A percentile compares a stretch with the other conserved stretches of the same genome.
These are phyloP conservation scores for Rachicladosporium sp. DNA, from an alignment of 2,329 filamentous ascomycete genomes.

Conservation along the genomic window DNA sequence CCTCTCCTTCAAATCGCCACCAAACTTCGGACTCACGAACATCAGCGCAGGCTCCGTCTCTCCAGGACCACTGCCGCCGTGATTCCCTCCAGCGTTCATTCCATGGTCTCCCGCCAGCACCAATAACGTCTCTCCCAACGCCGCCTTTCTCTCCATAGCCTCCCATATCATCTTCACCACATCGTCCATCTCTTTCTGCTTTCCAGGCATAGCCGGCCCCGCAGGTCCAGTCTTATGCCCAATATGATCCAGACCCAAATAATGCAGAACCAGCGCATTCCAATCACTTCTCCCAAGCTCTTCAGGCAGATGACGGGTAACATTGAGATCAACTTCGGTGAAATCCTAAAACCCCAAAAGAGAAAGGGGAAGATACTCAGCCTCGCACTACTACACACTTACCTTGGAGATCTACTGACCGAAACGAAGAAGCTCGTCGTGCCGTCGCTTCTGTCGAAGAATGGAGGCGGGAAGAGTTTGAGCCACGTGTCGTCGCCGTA, in stretches of 20 bases:
- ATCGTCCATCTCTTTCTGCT: constrained; percentile 86
- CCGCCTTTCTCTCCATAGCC: constrained; percentile 56
- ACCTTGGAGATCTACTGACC: constrained; percentile 41
- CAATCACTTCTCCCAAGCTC: constrained; percentile 73
- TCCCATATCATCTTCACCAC: constrained; percentile 66
- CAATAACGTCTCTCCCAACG: constrained; percentile 68
- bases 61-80: constrained; percentile 83
- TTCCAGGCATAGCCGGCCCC: constrained; percentile 77
- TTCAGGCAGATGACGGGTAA: constrained; percentile 72
- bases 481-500: constrained; percentile 98
- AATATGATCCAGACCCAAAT: constrained; percentile 91
- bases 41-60: constrained; percentile 89
- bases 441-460: constrained; percentile 77
- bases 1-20: not conserved
- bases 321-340: constrained; percentile 93
- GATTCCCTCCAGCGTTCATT: constrained; percentile 98
- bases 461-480: constrained; percentile 71
- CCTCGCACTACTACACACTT: not conserved
- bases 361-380: constrained; percentile 3
- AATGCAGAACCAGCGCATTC: constrained; percentile 90
- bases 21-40: constrained; percentile 68
- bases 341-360: constrained; percentile 57
- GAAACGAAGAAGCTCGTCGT: constrained; percentile 98
- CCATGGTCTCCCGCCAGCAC: constrained; percentile 89
- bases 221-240: constrained; percentile 88